phyloP scores from a whole-genome alignment of 257 asterid species.

The Primulina tabacum region DNA sequence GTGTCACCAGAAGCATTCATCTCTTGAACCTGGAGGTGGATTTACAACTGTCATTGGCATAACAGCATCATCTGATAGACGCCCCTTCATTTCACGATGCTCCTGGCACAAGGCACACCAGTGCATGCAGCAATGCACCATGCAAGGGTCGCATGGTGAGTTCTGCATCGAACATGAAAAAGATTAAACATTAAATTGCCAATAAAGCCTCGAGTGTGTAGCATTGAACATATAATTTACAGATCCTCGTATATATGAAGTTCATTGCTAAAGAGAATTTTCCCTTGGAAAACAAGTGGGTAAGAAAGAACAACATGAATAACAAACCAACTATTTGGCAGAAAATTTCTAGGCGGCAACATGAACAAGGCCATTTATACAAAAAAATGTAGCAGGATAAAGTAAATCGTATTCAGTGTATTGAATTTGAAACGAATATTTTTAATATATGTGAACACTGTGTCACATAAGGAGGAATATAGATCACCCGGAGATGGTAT shows the following conservation, averaged over 20 bases:
- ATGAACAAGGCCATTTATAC: neutral
- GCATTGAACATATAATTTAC: neutral
- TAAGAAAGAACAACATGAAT: no score
- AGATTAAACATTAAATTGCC: neutral
- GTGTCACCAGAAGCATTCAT: slow-evolving; percentile 42
- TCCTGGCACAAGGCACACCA: slow-evolving; percentile 99
- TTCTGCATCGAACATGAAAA: slow-evolving; percentile 47
- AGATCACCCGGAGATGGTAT: slow-evolving; percentile 91
- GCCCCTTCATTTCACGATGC: slow-evolving; percentile 91
- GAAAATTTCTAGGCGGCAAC: no score
- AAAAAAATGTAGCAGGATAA: no score
- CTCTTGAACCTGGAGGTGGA: slow-evolving; percentile 86
- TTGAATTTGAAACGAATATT: neutral
- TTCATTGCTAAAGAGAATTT: neutral
- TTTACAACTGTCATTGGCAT: slow-evolving; percentile 84
- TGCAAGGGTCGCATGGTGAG: slow-evolving; percentile 92
- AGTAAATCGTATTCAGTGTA: neutral
- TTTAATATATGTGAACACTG: no score
- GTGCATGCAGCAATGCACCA: slow-evolving; percentile 95
- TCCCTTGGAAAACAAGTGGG: neutral
- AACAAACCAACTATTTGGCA: no score
- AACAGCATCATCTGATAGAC: slow-evolving; percentile 55
- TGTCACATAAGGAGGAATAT: slow-evolving; percentile 3
- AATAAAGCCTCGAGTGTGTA: neutral
- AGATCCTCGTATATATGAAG: no score